Percentiles rank a stretch among this genome's conserved stretches.
These are phyloP conservation scores for Hypoxylon intermedium DNA, from an alignment of 495 filamentous ascomycete genomes.

Conservation along the genomic window DNA sequence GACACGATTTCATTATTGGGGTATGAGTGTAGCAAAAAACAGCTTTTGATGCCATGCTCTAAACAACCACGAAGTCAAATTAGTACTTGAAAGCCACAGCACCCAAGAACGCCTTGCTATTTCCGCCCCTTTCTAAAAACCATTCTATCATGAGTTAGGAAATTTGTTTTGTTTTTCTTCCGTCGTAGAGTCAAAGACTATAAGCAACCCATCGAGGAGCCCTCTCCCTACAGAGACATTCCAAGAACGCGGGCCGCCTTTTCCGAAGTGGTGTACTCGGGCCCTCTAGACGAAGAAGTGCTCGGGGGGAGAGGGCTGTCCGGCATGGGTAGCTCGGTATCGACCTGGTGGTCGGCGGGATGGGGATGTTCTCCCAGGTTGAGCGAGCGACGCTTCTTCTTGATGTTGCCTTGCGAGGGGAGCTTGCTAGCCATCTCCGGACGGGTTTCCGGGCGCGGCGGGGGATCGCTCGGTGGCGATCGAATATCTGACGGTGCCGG, in stretches of 20 bases:
- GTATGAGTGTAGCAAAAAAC: constrained; percentile 14
- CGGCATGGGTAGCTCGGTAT: constrained; percentile 35
- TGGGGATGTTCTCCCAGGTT: constrained; percentile 43
- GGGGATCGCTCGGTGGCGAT: constrained; percentile 34
- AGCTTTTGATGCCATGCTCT: constrained; percentile 16
- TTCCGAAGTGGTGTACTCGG: constrained; percentile 40
- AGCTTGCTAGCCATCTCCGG: constrained; percentile 23
- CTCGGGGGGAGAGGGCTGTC: constrained; percentile 36
- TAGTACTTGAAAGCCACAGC: background rate
- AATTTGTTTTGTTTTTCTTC: background rate
- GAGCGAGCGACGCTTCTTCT: constrained; percentile 57
- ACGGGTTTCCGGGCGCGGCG: constrained; percentile 23
- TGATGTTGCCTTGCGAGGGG: constrained; percentile 57
- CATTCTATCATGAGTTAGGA: constrained; percentile 22
- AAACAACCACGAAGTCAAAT: too few relatives aligned
- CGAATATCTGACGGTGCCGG: constrained; percentile 36
- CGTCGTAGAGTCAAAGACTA: too few relatives aligned
- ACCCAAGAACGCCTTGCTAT: too few relatives aligned
- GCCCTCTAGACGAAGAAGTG: constrained; percentile 17
- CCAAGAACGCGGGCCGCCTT: constrained; percentile 44
- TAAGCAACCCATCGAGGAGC: background rate
- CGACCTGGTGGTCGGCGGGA: constrained; percentile 39
- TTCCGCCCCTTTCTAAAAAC: background rate
- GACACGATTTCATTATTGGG: constrained; percentile 15
- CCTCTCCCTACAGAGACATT: constrained; percentile 39